Evolutionary conservation across 139 green algal genomes (phyloP).

Genomic region (Edaphochlamys debaryana): DNA sequence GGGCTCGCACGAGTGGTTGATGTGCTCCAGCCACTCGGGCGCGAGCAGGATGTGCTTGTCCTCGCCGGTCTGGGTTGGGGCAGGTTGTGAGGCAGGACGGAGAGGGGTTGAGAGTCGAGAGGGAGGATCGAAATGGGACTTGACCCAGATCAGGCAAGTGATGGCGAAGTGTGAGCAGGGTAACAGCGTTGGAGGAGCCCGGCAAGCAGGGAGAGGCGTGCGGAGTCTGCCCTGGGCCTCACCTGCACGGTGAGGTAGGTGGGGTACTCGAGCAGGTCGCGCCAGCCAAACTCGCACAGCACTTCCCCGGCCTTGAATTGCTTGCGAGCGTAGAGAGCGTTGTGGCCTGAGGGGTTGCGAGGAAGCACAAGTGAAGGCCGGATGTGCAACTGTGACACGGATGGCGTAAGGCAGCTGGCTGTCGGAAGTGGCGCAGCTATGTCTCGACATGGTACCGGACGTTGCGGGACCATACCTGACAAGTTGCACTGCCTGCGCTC

Average conservation of each 20-base stretch:
- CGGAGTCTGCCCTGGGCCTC: not conserved
- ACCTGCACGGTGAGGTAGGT: constrained; percentile 14
- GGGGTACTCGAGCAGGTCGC: not conserved
- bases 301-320: not conserved
- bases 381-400: not conserved
- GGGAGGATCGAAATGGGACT: not conserved
- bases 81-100: not conserved
- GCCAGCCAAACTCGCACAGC: not conserved
- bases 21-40: not conserved
- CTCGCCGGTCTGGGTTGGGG: not conserved
- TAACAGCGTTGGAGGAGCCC: no score
- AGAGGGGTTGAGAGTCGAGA: not conserved
- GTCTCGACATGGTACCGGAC: not conserved
- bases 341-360: not conserved
- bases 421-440: not conserved
- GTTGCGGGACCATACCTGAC: not conserved
- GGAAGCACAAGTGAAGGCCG: not conserved
- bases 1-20: constrained; percentile 19
- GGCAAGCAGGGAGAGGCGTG: no score
- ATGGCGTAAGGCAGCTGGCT: not conserved
- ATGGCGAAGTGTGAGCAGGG: no score
- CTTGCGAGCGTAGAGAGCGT: not conserved
- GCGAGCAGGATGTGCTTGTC: constrained; percentile 11
- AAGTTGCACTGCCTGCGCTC: not conserved
- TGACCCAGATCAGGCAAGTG: no score